Percentiles rank a stretch among this genome's conserved stretches.
These are phyloP conservation scores for Schoenoplectus triqueter DNA, from an alignment of 202 grass and related monocot species.

Conservation along the genomic window DNA sequence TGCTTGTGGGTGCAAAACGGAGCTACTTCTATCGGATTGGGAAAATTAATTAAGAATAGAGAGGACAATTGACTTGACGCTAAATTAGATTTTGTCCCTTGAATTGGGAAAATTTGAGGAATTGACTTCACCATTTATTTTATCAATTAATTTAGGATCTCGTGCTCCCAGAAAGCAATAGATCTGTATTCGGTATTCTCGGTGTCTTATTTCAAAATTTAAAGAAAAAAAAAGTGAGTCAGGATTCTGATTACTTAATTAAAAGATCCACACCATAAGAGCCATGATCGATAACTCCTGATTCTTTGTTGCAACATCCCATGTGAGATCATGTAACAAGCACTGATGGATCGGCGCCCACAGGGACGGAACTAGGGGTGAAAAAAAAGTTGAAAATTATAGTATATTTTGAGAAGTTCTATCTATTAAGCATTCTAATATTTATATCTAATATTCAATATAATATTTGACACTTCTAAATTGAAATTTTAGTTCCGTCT, in stretches of 20 bases:
- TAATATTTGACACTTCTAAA: too few relatives aligned
- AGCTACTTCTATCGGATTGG: neutral
- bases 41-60: neutral
- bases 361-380: too few relatives aligned
- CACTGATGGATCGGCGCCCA: too few relatives aligned
- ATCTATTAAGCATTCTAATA: too few relatives aligned
- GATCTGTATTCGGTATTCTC: neutral
- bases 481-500: too few relatives aligned
- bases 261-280: neutral
- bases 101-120: conserved; percentile 1
- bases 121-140: conserved; percentile 9
- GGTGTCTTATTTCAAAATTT: neutral
- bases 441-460: too few relatives aligned
- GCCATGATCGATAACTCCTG: neutral
- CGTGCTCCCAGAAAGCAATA: conserved; percentile 26
- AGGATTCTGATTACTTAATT: neutral
- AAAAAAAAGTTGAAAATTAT: too few relatives aligned
- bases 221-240: neutral
- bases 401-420: too few relatives aligned
- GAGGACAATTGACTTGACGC: neutral
- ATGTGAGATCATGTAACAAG: too few relatives aligned
- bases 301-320: too few relatives aligned
- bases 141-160: conserved; percentile 26
- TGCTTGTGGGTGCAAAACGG: too few relatives aligned
- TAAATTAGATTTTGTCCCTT: conserved; percentile 7